Evolutionary conservation across 371 early-diverging fungal species (phyloP).

Genomic region (Rhizopus delemar): DNA sequence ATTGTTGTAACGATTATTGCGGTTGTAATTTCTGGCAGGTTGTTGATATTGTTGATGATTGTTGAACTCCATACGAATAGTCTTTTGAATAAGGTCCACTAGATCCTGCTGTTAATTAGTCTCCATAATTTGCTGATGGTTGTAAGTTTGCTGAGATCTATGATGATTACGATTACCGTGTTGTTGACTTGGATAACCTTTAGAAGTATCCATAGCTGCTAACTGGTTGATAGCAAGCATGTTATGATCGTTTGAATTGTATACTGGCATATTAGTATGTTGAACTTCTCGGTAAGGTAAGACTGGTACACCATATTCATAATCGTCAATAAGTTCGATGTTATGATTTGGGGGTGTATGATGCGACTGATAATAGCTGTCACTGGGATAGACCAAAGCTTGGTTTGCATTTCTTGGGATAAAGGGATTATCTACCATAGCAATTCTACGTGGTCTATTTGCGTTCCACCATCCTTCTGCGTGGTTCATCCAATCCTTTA

Average conservation of each 20-base stretch:
- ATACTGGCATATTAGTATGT: too few relatives aligned
- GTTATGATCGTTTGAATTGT: too few relatives aligned
- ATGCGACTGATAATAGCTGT: not conserved
- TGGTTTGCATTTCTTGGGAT: not conserved
- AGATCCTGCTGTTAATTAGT: not conserved
- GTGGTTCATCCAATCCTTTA: not conserved
- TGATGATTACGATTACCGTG: too few relatives aligned
- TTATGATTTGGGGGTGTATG: not conserved
- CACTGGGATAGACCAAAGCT: not conserved
- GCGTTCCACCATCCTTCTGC: constrained; percentile 5
- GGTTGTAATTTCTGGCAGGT: too few relatives aligned
- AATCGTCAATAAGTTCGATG: not conserved
- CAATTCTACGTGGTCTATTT: not conserved
- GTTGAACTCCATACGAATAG: not conserved
- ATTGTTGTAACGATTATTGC: not conserved
- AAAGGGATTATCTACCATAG: constrained; percentile 1
- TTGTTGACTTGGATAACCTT: too few relatives aligned
- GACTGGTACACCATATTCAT: not conserved
- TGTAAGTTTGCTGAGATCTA: not conserved
- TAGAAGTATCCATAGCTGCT: too few relatives aligned
- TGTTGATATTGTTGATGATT: not conserved
- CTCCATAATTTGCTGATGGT: not conserved
- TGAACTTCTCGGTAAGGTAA: too few relatives aligned
- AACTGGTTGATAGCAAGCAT: not conserved
- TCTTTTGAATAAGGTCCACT: not conserved